phyloP scores from a whole-genome alignment of 441 rosid species.

The Bocquillonia castaneifolia region DNA sequence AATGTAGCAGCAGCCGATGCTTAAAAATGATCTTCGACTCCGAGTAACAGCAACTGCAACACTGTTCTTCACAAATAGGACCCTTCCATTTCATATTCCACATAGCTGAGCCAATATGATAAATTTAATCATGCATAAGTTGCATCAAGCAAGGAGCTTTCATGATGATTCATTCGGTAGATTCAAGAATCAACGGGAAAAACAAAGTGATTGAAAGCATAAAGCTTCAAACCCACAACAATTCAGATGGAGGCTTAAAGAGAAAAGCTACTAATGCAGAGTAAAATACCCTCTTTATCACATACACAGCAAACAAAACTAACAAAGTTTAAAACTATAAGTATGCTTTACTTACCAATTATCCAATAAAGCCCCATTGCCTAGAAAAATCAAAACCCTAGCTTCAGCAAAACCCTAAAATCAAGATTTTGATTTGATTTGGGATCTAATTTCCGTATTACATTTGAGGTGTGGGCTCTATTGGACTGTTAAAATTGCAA shows the following conservation, averaged over 20 bases:
- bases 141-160: neutral
- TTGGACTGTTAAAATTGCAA: neutral
- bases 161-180: neutral
- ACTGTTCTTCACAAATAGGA: neutral
- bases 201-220: neutral
- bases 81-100: neutral
- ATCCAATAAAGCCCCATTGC: neutral
- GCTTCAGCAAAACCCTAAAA: neutral
- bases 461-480: neutral
- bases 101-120: neutral
- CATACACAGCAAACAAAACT: neutral
- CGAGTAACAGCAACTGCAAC: neutral
- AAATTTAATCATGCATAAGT: neutral
- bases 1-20: conserved; percentile 1
- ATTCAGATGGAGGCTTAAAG: neutral
- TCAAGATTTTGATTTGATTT: neutral
- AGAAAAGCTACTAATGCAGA: neutral
- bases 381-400: neutral
- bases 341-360: neutral
- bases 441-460: neutral
- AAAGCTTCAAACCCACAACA: neutral
- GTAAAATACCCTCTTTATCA: neutral
- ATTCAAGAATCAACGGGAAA: neutral
- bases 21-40: too few species aligned
- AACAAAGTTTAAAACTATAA: neutral